Percentiles rank a stretch among this genome's conserved stretches.
These are phyloP conservation scores for Yamadazyma dushanensis DNA, from an alignment of 1,139 yeast species.

Conservation along the genomic window DNA sequence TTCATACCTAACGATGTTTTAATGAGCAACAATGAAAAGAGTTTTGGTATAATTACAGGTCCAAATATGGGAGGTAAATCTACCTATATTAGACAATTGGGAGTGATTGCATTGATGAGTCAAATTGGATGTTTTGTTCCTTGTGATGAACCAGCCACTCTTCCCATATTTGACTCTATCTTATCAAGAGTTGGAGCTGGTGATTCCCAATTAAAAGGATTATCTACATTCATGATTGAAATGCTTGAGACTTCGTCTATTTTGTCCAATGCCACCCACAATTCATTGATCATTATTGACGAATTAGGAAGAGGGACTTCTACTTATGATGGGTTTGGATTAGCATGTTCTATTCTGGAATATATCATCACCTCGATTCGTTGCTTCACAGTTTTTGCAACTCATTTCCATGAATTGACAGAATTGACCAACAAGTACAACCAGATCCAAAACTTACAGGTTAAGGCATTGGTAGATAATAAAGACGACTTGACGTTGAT, in stretches of 20 bases:
- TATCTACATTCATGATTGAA: conserved; percentile 96
- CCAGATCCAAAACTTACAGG: conserved; percentile 77
- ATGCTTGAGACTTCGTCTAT: conserved; percentile 96
- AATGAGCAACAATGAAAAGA: conserved; percentile 44
- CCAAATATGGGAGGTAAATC: conserved; percentile 99
- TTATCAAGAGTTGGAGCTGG: conserved; percentile 98
- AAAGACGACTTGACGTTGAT: conserved; percentile 79
- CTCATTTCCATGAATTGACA: conserved; percentile 95
- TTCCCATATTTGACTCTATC: conserved; percentile 85
- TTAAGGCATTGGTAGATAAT: conserved; percentile 82
- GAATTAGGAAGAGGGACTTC: conserved; percentile 97
- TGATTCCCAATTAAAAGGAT: conserved; percentile 94
- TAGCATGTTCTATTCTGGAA: conserved; percentile 96
- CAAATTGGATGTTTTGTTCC: conserved; percentile 95
- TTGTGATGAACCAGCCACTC: conserved; percentile 31
- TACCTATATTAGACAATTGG: conserved; percentile 88
- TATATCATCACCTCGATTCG: conserved; percentile 68
- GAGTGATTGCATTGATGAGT: conserved; percentile 84
- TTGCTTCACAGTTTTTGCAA: conserved; percentile 88
- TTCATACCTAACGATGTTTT: conserved; percentile 86
- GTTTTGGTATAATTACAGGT: conserved; percentile 87
- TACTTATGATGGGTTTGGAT: conserved; percentile 96
- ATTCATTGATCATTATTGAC: conserved; percentile 87
- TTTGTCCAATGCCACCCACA: conserved; percentile 77
- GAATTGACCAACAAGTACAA: conserved; percentile 64